These are phyloP conservation scores for Sherardia arvensis DNA, from an alignment of 257 asterid genomes.

Conservation along the genomic window DNA sequence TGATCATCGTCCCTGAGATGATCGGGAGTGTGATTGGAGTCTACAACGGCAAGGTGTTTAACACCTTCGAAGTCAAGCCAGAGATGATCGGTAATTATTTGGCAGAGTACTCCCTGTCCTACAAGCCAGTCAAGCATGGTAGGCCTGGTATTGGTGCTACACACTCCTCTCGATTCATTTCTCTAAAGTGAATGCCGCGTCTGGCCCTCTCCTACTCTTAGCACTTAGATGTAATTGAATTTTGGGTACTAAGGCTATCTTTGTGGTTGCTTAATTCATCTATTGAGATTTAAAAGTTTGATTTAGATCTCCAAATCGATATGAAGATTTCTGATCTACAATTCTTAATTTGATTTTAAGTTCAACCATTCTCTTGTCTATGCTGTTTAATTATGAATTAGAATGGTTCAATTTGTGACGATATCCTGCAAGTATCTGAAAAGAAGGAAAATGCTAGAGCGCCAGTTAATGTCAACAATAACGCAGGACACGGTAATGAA, in stretches of 20 bases:
- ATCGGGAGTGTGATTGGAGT: conserved; percentile 77
- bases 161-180: conserved; percentile 88
- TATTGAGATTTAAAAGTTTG: no score
- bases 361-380: no score
- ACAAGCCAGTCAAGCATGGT: conserved; percentile 88
- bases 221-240: conserved; percentile 1
- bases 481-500: no score
- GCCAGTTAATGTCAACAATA: no score
- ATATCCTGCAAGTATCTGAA: no score
- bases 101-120: conserved; percentile 78
- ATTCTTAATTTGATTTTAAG: no score
- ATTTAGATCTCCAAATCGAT: no score
- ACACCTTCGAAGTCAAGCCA: conserved; percentile 68
- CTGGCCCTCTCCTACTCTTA: neutral
- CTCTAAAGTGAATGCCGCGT: conserved; percentile 45
- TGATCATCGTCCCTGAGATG: conserved; percentile 87
- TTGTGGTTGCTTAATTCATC: no score
- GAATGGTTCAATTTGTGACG: no score
- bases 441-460: no score
- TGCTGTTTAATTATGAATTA: no score
- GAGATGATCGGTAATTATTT: conserved; percentile 83
- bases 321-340: no score
- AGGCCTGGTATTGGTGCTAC: conserved; percentile 96
- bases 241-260: neutral
- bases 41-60: conserved; percentile 76